Percentiles rank a stretch among this genome's conserved stretches.
Evolutionary conservation across 352 stramenopile genomes (phyloP).

Genomic region (Phytophthora sojae): DNA sequence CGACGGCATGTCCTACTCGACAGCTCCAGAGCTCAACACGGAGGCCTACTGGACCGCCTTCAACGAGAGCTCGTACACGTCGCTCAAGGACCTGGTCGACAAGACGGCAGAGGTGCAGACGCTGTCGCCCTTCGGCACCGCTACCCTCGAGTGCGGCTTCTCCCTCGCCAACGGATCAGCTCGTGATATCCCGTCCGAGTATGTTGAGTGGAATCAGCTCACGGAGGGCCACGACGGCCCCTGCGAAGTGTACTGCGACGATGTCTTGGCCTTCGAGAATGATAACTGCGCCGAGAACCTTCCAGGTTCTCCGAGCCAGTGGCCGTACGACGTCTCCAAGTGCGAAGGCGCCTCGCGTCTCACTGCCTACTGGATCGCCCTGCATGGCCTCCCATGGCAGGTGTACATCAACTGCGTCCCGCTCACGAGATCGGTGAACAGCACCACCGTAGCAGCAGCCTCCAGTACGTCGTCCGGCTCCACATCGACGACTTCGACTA

Average conservation of each 20-base stretch:
- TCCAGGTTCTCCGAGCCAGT: slow-evolving; percentile 17
- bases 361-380: slow-evolving; percentile 47
- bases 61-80: slow-evolving; percentile 36
- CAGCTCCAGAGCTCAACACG: slow-evolving; percentile 30
- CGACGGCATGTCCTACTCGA: slow-evolving; percentile 37
- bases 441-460: slow-evolving; percentile 9
- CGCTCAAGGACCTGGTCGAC: slow-evolving; percentile 33
- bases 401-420: slow-evolving; percentile 39
- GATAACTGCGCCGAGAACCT: slow-evolving; percentile 61
- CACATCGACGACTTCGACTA: slow-evolving; percentile 7
- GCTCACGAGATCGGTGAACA: slow-evolving; percentile 24
- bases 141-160: slow-evolving; percentile 43
- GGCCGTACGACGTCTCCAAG: slow-evolving; percentile 31
- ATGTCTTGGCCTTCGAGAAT: slow-evolving; percentile 43
- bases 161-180: slow-evolving; percentile 41
- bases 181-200: slow-evolving; percentile 40
- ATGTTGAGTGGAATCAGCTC: slow-evolving; percentile 36
- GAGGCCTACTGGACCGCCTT: slow-evolving; percentile 37
- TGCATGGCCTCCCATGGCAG: slow-evolving; percentile 52
- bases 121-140: slow-evolving; percentile 36
- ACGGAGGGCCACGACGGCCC: slow-evolving; percentile 46
- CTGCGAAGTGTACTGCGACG: slow-evolving; percentile 63
- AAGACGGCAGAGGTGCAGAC: slow-evolving; percentile 25
- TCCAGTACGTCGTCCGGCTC: slow-evolving; percentile 14
- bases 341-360: slow-evolving; percentile 30